Conservation (phyloP, 1,284 basidiomycete genomes). For the Schizopora paradoxa region DNA sequence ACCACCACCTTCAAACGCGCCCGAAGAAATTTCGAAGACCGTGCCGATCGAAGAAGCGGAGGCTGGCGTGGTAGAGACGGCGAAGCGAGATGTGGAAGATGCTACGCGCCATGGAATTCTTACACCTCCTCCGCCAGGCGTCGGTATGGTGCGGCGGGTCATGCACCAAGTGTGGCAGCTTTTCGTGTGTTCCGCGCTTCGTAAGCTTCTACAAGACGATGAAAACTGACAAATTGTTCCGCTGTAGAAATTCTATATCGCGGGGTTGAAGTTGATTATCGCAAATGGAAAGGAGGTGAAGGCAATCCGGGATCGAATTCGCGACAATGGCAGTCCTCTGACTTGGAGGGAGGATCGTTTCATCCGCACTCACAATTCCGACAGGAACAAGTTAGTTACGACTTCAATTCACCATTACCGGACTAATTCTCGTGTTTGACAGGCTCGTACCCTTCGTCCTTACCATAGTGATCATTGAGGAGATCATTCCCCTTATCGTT, state of each 20-base stretch:
- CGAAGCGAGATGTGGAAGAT: slow-evolving; percentile 57
- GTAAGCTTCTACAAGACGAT: slow-evolving; percentile 4
- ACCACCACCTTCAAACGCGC: slow-evolving; percentile 6
- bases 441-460: slow-evolving; percentile 80
- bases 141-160: slow-evolving; percentile 48
- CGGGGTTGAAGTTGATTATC: slow-evolving; percentile 66
- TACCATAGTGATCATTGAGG: slow-evolving; percentile 73
- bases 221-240: slow-evolving; percentile 15
- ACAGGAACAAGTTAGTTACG: slow-evolving; percentile 57
- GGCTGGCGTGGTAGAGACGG: slow-evolving; percentile 38
- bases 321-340: slow-evolving; percentile 49
- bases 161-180: slow-evolving; percentile 66
- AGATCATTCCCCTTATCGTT: slow-evolving; percentile 78
- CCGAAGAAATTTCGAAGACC: slow-evolving; percentile 9
- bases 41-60: slow-evolving; percentile 13
- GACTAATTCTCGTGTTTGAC: slow-evolving; percentile 20
- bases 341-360: slow-evolving; percentile 63
- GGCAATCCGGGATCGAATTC: slow-evolving; percentile 49
- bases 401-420: slow-evolving; percentile 4
- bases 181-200: slow-evolving; percentile 38
- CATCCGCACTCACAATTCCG: slow-evolving; percentile 56
- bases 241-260: slow-evolving; percentile 70
- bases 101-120: slow-evolving; percentile 66
- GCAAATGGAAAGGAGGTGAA: slow-evolving; percentile 49
- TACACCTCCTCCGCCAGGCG: slow-evolving; percentile 53